Evolutionary conservation across 139 green algal genomes (phyloP).

Genomic region (Chlorella sorokiniana): DNA sequence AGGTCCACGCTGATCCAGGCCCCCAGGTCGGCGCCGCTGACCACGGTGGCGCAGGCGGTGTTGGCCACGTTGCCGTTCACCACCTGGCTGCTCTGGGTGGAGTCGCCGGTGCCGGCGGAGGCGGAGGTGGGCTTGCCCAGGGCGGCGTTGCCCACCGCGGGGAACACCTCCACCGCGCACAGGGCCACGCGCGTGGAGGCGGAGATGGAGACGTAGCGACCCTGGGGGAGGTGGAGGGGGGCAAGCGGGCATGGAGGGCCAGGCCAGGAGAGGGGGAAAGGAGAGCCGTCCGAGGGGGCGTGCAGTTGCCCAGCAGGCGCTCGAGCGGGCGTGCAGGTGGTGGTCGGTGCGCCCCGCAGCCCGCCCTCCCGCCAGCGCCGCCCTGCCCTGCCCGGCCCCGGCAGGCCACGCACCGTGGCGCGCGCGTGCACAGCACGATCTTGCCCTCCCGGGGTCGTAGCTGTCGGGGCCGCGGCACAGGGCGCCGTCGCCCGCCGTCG

Average conservation of each 20-base stretch:
- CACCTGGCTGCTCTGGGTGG: conserved; percentile 1
- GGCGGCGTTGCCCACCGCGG: conserved; percentile 20
- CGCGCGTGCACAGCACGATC: conserved; percentile 11
- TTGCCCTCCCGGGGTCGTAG: not conserved
- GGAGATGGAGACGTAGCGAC: conserved; percentile 29
- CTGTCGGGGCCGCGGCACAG: conserved; percentile 1
- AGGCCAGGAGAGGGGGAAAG: too few species aligned
- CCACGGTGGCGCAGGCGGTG: conserved; percentile 1
- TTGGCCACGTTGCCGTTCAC: conserved; percentile 29
- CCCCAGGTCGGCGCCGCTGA: conserved; percentile 12
- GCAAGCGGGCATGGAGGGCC: too few species aligned
- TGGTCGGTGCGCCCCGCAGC: too few species aligned
- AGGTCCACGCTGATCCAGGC: conserved; percentile 38
- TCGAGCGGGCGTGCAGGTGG: too few species aligned
- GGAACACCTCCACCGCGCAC: conserved; percentile 35
- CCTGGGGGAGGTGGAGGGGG: not conserved
- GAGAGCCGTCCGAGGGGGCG: too few species aligned
- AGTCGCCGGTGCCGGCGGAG: conserved; percentile 3
- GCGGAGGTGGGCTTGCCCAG: conserved; percentile 29
- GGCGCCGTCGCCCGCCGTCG: not conserved
- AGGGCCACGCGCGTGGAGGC: conserved; percentile 18
- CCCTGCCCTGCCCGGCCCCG: not conserved
- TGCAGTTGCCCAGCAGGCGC: too few species aligned
- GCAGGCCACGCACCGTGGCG: not conserved
- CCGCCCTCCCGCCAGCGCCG: not conserved